Evolutionary conservation across 2,329 filamentous ascomycete genomes (phyloP).

Genomic region (Thelonectria olida): DNA sequence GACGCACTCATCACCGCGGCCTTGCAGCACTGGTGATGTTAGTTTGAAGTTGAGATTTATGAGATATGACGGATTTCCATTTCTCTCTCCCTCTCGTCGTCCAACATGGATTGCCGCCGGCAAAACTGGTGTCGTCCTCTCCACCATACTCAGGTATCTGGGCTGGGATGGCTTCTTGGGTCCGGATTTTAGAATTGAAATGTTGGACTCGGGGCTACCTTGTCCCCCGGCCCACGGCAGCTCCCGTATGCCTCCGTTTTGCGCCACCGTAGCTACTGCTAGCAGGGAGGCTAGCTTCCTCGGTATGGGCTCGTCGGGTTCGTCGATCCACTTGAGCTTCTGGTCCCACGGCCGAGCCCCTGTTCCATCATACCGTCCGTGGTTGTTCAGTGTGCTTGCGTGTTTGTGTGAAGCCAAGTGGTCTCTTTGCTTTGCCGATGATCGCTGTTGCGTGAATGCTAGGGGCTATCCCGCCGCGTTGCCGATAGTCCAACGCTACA

Average conservation of each 20-base stretch:
- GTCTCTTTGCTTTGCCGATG: neutral
- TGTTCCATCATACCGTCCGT: neutral
- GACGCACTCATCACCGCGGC: constrained; percentile 13
- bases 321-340: neutral
- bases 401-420: neutral
- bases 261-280: neutral
- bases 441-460: neutral
- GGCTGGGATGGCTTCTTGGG: constrained; percentile 12
- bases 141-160: constrained; percentile 18
- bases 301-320: constrained; percentile 3
- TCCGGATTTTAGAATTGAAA: neutral
- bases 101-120: constrained; percentile 33
- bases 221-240: constrained; percentile 8
- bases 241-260: constrained; percentile 12
- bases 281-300: neutral
- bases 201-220: neutral
- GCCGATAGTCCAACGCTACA: neutral
- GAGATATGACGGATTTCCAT: constrained; percentile 28
- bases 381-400: no score
- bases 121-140: constrained; percentile 22
- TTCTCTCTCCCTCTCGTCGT: neutral
- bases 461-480: neutral
- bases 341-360: neutral
- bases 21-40: constrained; percentile 12
- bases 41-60: constrained; percentile 26